Conservation (phyloP, 257 asterid species). For the Lavandula angustifolia region DNA sequence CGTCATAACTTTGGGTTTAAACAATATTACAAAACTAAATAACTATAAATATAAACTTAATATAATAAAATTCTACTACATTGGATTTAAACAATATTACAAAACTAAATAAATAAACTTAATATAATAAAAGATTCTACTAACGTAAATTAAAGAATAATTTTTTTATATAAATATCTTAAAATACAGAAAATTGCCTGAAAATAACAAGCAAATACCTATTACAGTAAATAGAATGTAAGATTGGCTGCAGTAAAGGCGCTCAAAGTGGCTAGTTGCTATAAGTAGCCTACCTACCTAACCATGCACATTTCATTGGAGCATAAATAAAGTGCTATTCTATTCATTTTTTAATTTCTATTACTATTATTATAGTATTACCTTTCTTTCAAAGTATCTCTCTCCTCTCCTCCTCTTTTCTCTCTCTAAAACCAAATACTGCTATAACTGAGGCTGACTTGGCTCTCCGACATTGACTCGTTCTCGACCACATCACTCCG, state of each 20-base stretch:
- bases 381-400: slow-evolving; percentile 20
- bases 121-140: too few species aligned
- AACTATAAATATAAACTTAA: too few species aligned
- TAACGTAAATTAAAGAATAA: too few species aligned
- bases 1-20: too few species aligned
- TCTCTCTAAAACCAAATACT: slow-evolving; percentile 27
- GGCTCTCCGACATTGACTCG: slow-evolving; percentile 70
- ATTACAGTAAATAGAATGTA: slow-evolving; percentile 17
- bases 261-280: background rate
- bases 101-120: too few species aligned
- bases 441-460: slow-evolving; percentile 50
- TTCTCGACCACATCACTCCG: slow-evolving; percentile 42
- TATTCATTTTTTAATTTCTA: slow-evolving; percentile 18
- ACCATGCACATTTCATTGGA: slow-evolving; percentile 30
- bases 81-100: too few species aligned
- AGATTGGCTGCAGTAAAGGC: slow-evolving; percentile 21
- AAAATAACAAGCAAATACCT: background rate
- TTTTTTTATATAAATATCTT: background rate
- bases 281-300: slow-evolving; percentile 27
- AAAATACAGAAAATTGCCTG: background rate
- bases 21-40: too few species aligned
- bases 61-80: too few species aligned
- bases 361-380: background rate
- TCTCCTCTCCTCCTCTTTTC: slow-evolving; percentile 25
- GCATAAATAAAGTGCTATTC: slow-evolving; percentile 25